Conservation (phyloP, 176 grass and related monocot species). For the Avena eriantha region DNA sequence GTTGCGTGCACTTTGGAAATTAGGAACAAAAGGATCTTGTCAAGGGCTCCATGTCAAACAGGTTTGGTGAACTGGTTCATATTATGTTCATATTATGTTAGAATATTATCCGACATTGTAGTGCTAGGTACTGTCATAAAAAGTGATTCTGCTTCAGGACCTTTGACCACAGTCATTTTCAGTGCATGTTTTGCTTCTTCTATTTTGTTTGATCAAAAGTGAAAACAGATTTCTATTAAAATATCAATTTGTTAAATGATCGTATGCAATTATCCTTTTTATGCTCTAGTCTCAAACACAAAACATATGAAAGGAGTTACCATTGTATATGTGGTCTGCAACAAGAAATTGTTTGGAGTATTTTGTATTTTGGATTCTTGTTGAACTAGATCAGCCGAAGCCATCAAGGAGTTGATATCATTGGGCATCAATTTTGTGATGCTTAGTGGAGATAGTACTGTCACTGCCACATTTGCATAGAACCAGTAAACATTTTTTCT, state of each 20-base stretch:
- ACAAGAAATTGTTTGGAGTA: slow-evolving; percentile 65
- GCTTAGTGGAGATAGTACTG: slow-evolving; percentile 96
- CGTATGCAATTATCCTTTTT: background rate
- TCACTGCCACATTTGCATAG: slow-evolving; percentile 64
- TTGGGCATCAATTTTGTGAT: slow-evolving; percentile 79
- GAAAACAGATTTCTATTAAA: slow-evolving; percentile 7
- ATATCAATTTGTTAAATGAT: background rate
- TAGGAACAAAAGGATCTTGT: slow-evolving; percentile 83
- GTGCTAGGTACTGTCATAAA: background rate
- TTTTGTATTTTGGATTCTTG: slow-evolving; percentile 84
- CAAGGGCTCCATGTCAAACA: slow-evolving; percentile 71
- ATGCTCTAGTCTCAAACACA: slow-evolving; percentile 62
- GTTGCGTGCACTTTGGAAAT: slow-evolving; percentile 46
- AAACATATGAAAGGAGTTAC: slow-evolving; percentile 71
- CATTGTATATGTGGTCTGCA: slow-evolving; percentile 61
- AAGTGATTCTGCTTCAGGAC: background rate
- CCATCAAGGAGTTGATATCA: slow-evolving; percentile 74
- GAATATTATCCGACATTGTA: background rate
- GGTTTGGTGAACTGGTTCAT: slow-evolving; percentile 55
- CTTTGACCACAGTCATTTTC: background rate
- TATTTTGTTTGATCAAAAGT: background rate
- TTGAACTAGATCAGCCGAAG: slow-evolving; percentile 74
- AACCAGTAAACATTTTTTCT: slow-evolving; percentile 61
- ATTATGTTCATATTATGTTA: background rate
- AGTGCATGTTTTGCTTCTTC: slow-evolving; percentile 17